Evolutionary conservation across 768 basidiomycete species (phyloP).

Genomic region (Lentinula aciculospora): DNA sequence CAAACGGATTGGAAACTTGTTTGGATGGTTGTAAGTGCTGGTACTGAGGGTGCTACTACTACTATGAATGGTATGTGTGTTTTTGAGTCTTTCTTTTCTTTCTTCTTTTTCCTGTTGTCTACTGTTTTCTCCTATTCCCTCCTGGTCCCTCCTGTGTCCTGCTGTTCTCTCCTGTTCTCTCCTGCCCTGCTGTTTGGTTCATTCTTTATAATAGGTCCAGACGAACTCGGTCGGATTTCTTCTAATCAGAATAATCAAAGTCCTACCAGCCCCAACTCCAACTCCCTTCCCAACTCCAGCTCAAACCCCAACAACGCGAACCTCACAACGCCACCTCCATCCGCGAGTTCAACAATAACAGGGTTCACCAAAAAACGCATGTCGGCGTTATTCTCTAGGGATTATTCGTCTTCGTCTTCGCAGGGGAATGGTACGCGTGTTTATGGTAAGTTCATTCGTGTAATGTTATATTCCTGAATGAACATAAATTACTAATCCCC

Average conservation of each 20-base stretch:
- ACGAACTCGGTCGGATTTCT: conserved; percentile 18
- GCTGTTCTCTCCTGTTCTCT: no score
- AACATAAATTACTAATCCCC: no score
- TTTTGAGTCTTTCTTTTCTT: no score
- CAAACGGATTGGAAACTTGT: conserved; percentile 94
- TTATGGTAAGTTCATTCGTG: conserved; percentile 9
- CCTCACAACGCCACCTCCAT: conserved; percentile 14
- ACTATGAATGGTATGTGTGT: conserved; percentile 7
- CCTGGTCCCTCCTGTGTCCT: no score
- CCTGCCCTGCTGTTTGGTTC: no score
- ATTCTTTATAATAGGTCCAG: neutral
- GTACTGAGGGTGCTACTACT: conserved; percentile 20
- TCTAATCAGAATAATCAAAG: conserved; percentile 8
- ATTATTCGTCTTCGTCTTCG: conserved; percentile 23
- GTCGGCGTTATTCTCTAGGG: conserved; percentile 62
- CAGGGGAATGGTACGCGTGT: conserved; percentile 15
- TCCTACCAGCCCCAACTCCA: no score
- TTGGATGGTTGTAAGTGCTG: conserved; percentile 72
- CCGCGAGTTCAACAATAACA: conserved; percentile 3
- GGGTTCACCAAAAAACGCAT: conserved; percentile 42
- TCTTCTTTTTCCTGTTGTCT: no score
- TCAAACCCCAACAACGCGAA: no score
- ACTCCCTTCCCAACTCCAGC: no score
- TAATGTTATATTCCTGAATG: no score
- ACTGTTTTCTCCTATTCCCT: no score